Evolutionary conservation across 2,329 filamentous ascomycete species (phyloP).

Genomic region (Arthrocladium fulminans): DNA sequence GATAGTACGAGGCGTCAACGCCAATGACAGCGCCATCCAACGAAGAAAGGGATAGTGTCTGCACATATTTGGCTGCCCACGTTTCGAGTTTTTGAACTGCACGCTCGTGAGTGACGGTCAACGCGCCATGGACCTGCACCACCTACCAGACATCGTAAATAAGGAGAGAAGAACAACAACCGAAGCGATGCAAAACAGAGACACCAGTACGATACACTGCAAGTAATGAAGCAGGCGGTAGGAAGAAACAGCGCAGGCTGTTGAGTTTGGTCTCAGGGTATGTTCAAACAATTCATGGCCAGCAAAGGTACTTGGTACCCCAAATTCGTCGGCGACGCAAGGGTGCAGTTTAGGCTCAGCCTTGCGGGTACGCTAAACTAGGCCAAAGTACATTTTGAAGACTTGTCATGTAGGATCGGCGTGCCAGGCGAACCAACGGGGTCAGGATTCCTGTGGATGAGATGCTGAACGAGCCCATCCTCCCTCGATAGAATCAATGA

Average conservation of each 20-base stretch:
- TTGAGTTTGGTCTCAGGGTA: not conserved
- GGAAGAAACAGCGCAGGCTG: too few species aligned
- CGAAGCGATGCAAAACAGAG: not conserved
- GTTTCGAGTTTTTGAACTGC: constrained; percentile 46
- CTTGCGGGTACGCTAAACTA: constrained; percentile 1
- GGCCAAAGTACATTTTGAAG: not conserved
- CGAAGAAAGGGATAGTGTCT: constrained; percentile 56
- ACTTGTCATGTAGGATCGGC: too few species aligned
- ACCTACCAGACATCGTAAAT: constrained; percentile 17
- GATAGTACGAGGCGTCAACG: constrained; percentile 83
- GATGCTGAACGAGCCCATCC: too few species aligned
- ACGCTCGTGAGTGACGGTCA: constrained; percentile 10
- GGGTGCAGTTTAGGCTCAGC: too few species aligned
- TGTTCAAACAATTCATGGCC: too few species aligned
- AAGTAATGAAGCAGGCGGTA: not conserved
- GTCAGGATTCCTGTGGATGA: too few species aligned
- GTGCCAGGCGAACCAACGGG: too few species aligned
- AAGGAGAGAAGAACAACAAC: not conserved
- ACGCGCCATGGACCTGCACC: not conserved
- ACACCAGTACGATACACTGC: too few species aligned
- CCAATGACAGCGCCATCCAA: constrained; percentile 68
- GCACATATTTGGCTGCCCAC: constrained; percentile 47
- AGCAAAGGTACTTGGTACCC: too few species aligned
- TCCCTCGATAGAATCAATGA: too few species aligned
- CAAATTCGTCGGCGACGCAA: too few species aligned